A percentile compares a stretch with the other conserved stretches of the same genome.
phyloP scores from a whole-genome alignment of 441 rosid species.

The Populus hybrid region DNA sequence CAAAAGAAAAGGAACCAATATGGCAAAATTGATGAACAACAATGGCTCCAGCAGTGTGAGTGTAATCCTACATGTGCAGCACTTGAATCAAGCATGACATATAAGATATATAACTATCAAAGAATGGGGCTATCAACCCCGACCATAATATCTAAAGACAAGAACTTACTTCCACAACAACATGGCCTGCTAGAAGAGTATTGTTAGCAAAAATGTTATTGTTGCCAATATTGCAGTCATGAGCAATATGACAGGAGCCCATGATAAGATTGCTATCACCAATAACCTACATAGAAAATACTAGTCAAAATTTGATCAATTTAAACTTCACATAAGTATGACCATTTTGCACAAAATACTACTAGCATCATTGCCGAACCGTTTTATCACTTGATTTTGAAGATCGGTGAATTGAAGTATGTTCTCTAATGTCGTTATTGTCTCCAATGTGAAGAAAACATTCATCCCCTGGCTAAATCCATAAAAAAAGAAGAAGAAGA shows the following conservation, averaged over 20 bases:
- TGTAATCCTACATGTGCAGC: slow-evolving; percentile 54
- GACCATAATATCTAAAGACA: background rate
- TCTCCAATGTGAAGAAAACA: slow-evolving; percentile 78
- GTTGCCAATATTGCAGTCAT: slow-evolving; percentile 88
- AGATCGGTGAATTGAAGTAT: slow-evolving; percentile 81
- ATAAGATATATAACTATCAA: slow-evolving; percentile 3
- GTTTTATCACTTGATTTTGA: slow-evolving; percentile 72
- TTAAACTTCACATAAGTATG: background rate
- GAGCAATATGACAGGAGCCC: slow-evolving; percentile 98
- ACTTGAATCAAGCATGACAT: slow-evolving; percentile 27
- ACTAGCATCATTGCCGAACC: slow-evolving; percentile 30
- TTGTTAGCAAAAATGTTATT: slow-evolving; percentile 82
- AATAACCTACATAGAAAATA: slow-evolving; percentile 51
- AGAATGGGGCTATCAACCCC: background rate
- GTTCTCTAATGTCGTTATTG: slow-evolving; percentile 90
- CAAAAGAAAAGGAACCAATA: slow-evolving; percentile 73
- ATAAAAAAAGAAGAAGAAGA: background rate
- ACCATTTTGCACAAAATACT: background rate
- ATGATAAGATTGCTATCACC: slow-evolving; percentile 86
- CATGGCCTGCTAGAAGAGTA: slow-evolving; percentile 95
- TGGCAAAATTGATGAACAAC: slow-evolving; percentile 90
- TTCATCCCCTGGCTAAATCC: slow-evolving; percentile 61
- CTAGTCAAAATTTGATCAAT: slow-evolving; percentile 14
- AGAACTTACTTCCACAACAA: slow-evolving; percentile 69
- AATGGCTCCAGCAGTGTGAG: slow-evolving; percentile 79